Evolutionary conservation across 225 moss, liverwort and hornwort species (phyloP), one percentile per base, ranked within the genome.

Genomic region (Sphagnum contortum): DNA sequence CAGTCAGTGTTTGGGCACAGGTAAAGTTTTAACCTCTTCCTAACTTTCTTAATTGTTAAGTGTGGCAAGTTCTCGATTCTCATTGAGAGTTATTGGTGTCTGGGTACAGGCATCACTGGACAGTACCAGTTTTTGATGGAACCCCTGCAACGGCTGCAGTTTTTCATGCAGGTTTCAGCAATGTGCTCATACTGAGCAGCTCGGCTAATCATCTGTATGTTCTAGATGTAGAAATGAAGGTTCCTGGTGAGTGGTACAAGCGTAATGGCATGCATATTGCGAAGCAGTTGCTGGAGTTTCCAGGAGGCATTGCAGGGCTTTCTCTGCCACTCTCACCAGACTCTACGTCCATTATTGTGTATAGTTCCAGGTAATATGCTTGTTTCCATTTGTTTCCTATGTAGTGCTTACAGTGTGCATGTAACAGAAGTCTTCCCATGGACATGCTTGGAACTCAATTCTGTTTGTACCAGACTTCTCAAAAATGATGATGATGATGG

Each of bases 121-220:
- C 93, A 14, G 82, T 91, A 61, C 93, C 93, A 62, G 84, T 91
- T 56, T 73, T 91, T 64, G 98, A 99, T 70, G 98, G 92, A 68
- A 84, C 89, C 52, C 73, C 86, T 51, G 93, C 87, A 46, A 93
- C 93, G 8, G 89, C 93, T n/a, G 91, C 94, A 73, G 65, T 93
- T 48, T 93, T 98, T 55, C 87, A 90, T 64, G 89, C 86, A 57
- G 79, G 88, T 60, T 78, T 72, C 49, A 86, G 89, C 52, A 90
- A 87, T 64, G 77, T 93, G 55, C 91, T 99, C 7, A 86, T 99
- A 48, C 69, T 99, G 14, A 86, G 93, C 73, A 99, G 93, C 53
- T 89, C 98, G 8, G 80, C 83, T 46, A 99, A 93, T 73, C 91
- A 91, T 67, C 80, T 99, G 49, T 91, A 99, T 71, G 91, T 85